These are phyloP conservation scores for Penicillium psychrosexuale DNA, from an alignment of 2,329 filamentous ascomycete species.

Conservation along the genomic window DNA sequence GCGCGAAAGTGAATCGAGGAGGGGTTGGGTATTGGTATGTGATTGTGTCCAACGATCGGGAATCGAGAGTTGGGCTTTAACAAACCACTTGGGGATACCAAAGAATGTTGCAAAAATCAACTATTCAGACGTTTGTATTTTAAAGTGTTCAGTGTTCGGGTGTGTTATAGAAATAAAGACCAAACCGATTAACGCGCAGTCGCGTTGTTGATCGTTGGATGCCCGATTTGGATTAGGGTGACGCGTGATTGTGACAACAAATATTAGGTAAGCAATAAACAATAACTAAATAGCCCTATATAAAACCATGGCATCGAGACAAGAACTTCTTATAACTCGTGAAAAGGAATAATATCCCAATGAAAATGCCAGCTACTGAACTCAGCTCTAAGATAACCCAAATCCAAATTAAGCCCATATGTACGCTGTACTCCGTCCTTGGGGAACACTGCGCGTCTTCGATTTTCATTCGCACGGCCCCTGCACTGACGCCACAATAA, in stretches of 20 bases:
- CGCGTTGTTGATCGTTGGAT: constrained; percentile 12
- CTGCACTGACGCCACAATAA: constrained; percentile 2
- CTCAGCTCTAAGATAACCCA: background rate
- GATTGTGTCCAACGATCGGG: background rate
- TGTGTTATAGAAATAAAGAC: background rate
- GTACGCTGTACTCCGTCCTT: no score
- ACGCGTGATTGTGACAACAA: constrained; percentile 12
- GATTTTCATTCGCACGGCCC: background rate
- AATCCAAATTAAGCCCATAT: no score
- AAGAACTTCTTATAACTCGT: background rate
- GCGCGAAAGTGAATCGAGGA: constrained; percentile 8
- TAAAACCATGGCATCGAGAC: background rate
- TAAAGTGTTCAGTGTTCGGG: background rate
- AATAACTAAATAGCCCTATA: background rate
- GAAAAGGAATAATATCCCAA: background rate
- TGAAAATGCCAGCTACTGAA: background rate
- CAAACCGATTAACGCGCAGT: constrained; percentile 12
- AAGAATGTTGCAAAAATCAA: background rate
- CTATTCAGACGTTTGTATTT: background rate
- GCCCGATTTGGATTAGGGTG: constrained; percentile 9
- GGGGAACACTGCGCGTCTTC: background rate
- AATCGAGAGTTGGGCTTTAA: background rate
- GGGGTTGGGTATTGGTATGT: constrained; percentile 3
- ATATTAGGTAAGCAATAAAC: constrained; percentile 9
- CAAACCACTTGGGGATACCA: background rate